Percentiles rank a stretch among this genome's conserved stretches.
Conservation (phyloP, 805 yeast species). For the Candida krabiensis region DNA sequence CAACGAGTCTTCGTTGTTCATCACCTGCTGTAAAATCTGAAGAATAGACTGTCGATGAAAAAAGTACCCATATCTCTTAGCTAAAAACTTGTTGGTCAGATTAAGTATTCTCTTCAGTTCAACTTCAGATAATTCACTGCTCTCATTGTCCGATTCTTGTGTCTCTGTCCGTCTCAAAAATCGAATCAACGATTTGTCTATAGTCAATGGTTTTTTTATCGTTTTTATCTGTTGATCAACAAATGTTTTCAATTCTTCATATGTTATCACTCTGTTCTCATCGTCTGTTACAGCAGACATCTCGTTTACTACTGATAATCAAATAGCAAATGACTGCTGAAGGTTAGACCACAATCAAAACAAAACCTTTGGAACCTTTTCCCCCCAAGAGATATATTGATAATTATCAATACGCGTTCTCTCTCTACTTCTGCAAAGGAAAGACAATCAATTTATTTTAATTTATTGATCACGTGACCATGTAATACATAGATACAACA, state of each 20-base stretch:
- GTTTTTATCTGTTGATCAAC: slow-evolving; percentile 24
- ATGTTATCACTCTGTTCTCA: slow-evolving; percentile 15
- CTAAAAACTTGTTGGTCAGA: slow-evolving; percentile 10
- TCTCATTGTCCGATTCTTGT: slow-evolving; percentile 3
- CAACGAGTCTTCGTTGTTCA: slow-evolving; percentile 23
- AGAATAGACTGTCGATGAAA: slow-evolving; percentile 32
- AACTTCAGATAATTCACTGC: slow-evolving; percentile 8
- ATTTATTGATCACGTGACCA: too few relatives aligned
- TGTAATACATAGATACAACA: too few relatives aligned
- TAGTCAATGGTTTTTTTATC: slow-evolving; percentile 17
- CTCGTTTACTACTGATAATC: too few relatives aligned
- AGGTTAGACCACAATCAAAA: too few relatives aligned
- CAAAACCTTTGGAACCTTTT: too few relatives aligned
- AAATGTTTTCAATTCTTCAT: slow-evolving; percentile 25
- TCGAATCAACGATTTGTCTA: slow-evolving; percentile 14
- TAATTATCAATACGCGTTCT: too few relatives aligned
- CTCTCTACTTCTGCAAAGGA: too few relatives aligned
- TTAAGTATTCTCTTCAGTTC: slow-evolving; percentile 14
- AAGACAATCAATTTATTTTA: too few relatives aligned
- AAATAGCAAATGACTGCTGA: too few relatives aligned
- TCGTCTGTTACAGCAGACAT: neutral
- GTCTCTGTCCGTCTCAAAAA: slow-evolving; percentile 8
- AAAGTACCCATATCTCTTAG: slow-evolving; percentile 21
- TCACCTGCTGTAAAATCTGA: slow-evolving; percentile 30
- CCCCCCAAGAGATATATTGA: too few relatives aligned